Conservation (phyloP, 192 early-diverging fungal genomes). For the Coemansia biformis region DNA sequence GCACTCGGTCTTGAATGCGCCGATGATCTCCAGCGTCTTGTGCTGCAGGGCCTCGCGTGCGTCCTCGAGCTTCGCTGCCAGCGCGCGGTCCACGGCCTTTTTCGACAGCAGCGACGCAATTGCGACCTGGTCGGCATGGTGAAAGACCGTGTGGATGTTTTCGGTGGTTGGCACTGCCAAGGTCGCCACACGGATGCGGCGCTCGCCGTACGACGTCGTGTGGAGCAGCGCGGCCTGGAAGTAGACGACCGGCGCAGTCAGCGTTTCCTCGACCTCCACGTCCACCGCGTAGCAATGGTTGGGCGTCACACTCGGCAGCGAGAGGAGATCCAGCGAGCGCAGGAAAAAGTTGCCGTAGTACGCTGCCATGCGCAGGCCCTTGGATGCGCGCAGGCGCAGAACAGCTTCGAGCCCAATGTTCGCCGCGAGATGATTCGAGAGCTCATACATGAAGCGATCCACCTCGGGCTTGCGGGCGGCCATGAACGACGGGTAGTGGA, state of each 20-base stretch:
- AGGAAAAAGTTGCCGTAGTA: slow-evolving; percentile 99
- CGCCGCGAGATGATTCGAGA: slow-evolving; percentile 71
- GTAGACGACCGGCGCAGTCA: slow-evolving; percentile 70
- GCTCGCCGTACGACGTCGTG: slow-evolving; percentile 82
- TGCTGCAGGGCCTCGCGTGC: slow-evolving; percentile 86
- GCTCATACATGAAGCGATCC: slow-evolving; percentile 74
- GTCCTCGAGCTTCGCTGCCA: slow-evolving; percentile 85
- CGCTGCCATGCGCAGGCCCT: slow-evolving; percentile 78
- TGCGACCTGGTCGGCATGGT: slow-evolving; percentile 76
- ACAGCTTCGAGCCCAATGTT: slow-evolving; percentile 87
- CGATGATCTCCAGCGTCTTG: slow-evolving; percentile 83
- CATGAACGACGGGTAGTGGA: slow-evolving; percentile 87
- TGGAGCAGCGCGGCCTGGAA: slow-evolving; percentile 94
- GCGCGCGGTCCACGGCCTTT: slow-evolving; percentile 85
- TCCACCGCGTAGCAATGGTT: slow-evolving; percentile 90
- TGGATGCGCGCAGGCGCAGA: slow-evolving; percentile 84
- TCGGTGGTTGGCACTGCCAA: slow-evolving; percentile 81
- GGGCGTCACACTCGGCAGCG: slow-evolving; percentile 88
- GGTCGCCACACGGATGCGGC: slow-evolving; percentile 90
- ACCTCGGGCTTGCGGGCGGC: slow-evolving; percentile 78
- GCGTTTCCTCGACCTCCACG: slow-evolving; percentile 65
- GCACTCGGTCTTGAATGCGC: slow-evolving; percentile 79
- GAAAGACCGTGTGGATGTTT: slow-evolving; percentile 74
- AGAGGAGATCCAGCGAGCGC: slow-evolving; percentile 84
- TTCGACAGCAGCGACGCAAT: slow-evolving; percentile 77